phyloP scores from a whole-genome alignment of 2,329 filamentous ascomycete species.

The Corniculantispora saksenae region DNA sequence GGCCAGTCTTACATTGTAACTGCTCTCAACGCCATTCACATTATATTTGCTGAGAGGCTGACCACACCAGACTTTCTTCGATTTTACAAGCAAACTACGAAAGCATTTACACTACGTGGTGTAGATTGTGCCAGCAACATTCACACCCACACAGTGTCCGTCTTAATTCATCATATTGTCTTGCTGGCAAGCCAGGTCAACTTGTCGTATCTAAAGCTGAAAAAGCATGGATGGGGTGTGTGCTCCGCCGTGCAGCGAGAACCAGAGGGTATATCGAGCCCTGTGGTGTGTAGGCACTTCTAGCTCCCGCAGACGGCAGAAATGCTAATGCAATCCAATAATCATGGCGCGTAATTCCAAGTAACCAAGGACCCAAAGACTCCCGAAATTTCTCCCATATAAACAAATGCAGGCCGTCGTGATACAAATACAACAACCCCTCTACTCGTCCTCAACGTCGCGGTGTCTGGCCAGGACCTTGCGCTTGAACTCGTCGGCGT shows the following conservation, averaged over 20 bases:
- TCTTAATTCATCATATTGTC: constrained; percentile 10
- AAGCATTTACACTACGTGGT: no score
- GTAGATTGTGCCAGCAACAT: background rate
- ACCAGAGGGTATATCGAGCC: constrained; percentile 9
- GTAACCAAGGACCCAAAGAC: constrained; percentile 39
- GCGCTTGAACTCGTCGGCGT: constrained; percentile 83
- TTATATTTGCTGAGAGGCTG: no score
- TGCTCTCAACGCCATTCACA: no score
- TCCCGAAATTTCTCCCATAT: constrained; percentile 41
- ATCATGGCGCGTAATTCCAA: constrained; percentile 33
- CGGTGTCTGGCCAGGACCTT: constrained; percentile 65
- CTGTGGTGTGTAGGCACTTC: background rate
- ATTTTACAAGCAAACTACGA: no score
- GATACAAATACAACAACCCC: constrained; percentile 14
- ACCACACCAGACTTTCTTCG: no score
- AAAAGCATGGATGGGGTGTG: background rate
- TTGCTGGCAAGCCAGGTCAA: constrained; percentile 5
- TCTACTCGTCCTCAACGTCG: constrained; percentile 65
- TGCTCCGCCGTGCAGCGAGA: background rate
- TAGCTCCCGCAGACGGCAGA: constrained; percentile 17
- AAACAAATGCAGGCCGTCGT: constrained; percentile 11
- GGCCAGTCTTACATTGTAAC: no score
- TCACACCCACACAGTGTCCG: background rate
- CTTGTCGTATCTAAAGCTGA: background rate
- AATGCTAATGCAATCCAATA: constrained; percentile 36